These are phyloP conservation scores for Lagerstroemia speciosa DNA, from an alignment of 345 rosid genomes.

Conservation along the genomic window DNA sequence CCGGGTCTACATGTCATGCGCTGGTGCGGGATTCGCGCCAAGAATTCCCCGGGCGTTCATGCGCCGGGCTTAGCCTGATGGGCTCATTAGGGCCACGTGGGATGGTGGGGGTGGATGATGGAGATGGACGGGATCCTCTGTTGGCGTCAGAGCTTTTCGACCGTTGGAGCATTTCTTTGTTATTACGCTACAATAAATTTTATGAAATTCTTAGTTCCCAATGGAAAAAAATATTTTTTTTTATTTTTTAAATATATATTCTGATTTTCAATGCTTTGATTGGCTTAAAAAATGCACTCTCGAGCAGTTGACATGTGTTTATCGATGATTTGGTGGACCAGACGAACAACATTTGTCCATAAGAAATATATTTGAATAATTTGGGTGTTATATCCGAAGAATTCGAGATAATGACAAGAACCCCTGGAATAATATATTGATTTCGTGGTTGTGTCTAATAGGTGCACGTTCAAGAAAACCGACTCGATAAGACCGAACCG, in stretches of 20 bases:
- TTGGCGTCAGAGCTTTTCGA: conserved; percentile 1
- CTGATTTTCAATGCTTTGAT: neutral
- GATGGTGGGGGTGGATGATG: neutral
- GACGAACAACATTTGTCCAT: neutral
- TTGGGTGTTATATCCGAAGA: neutral
- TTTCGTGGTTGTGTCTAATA: no score
- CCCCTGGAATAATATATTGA: no score
- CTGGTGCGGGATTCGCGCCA: no score
- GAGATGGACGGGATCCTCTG: neutral
- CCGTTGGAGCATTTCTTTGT: neutral
- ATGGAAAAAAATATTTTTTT: neutral
- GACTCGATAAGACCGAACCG: no score
- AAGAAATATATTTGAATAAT: neutral
- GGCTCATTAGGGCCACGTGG: neutral
- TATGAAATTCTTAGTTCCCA: neutral
- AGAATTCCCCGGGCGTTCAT: neutral
- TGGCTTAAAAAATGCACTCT: neutral
- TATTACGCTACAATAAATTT: neutral
- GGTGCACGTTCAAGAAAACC: no score
- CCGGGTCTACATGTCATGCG: neutral
- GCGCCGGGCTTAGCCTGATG: neutral
- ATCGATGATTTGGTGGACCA: neutral
- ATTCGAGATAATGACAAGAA: no score
- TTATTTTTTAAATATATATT: no score
- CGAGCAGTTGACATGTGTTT: neutral